Conservation (phyloP, 345 rosid genomes). For the thale cress (Arabidopsis thaliana) region DNA sequence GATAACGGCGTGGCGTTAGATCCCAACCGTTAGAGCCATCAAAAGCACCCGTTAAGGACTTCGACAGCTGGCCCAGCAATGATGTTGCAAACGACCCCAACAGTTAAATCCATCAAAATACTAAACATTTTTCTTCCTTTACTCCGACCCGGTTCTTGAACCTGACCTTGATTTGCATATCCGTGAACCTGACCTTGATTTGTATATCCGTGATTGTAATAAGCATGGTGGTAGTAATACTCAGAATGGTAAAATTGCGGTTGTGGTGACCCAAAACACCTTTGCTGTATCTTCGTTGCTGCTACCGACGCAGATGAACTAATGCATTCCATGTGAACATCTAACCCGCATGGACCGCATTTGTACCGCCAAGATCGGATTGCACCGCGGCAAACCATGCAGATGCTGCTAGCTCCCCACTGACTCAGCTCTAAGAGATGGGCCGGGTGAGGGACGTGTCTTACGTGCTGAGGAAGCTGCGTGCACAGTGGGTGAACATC, state of each 20-base stretch:
- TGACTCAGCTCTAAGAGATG: constrained; percentile 45
- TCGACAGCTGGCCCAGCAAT: neutral
- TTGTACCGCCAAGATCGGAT: constrained; percentile 49
- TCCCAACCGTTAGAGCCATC: constrained; percentile 5
- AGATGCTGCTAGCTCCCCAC: constrained; percentile 23
- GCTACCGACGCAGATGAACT: neutral
- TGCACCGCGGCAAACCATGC: constrained; percentile 37
- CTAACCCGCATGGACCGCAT: constrained; percentile 42
- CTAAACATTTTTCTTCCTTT: constrained; percentile 31
- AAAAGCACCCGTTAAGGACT: neutral
- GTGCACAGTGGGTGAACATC: constrained; percentile 51
- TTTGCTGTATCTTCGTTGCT: neutral
- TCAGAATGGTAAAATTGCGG: constrained; percentile 8
- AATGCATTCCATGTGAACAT: constrained; percentile 51
- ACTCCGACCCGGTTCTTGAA: neutral
- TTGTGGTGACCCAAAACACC: neutral
- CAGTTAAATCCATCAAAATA: constrained; percentile 18
- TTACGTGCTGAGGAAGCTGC: constrained; percentile 33
- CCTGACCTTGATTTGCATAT: neutral
- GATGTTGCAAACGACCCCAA: constrained; percentile 27
- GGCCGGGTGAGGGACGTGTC: constrained; percentile 33
- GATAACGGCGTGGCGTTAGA: neutral
- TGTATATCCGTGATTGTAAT: constrained; percentile 30
- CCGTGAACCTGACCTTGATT: constrained; percentile 9
- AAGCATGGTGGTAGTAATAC: constrained; percentile 7